These are phyloP conservation scores for Neckera pumila DNA, from an alignment of 225 moss, liverwort and hornwort genomes.

Conservation along the genomic window DNA sequence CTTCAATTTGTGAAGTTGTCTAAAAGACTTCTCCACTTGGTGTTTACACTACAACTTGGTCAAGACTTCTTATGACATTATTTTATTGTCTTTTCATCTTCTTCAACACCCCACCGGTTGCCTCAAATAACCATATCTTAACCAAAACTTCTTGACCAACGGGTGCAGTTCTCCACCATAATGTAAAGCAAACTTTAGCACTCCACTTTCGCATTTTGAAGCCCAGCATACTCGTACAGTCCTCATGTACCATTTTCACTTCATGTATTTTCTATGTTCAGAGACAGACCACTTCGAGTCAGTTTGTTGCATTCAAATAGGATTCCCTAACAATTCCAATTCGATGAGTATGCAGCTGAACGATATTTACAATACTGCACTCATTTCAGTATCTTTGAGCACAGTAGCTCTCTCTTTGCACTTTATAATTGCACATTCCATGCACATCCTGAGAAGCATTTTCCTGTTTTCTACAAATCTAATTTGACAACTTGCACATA, in stretches of 20 bases:
- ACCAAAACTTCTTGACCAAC: too few species aligned
- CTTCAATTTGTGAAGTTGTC: too few species aligned
- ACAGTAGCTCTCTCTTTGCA: neutral
- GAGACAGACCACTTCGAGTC: fast-evolving
- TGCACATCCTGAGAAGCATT: neutral
- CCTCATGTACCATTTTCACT: neutral
- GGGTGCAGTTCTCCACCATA: too few species aligned
- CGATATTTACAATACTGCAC: neutral
- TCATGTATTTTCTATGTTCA: neutral
- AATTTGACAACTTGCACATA: neutral
- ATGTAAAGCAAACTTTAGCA: neutral
- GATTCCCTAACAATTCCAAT: neutral
- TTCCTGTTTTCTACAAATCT: neutral
- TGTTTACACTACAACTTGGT: too few species aligned
- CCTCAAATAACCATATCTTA: too few species aligned
- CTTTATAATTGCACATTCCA: neutral
- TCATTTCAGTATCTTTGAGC: neutral
- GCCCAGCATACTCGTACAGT: neutral
- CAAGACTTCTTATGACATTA: too few species aligned
- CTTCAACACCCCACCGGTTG: too few species aligned
- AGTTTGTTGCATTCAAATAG: neutral
- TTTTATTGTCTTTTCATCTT: too few species aligned
- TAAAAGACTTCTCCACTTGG: too few species aligned
- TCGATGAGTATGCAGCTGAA: neutral
- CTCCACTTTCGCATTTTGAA: neutral